A percentile compares a stretch with the other conserved stretches of the same genome.
Conservation (phyloP, 805 yeast species). For the Saturnispora dispora region DNA sequence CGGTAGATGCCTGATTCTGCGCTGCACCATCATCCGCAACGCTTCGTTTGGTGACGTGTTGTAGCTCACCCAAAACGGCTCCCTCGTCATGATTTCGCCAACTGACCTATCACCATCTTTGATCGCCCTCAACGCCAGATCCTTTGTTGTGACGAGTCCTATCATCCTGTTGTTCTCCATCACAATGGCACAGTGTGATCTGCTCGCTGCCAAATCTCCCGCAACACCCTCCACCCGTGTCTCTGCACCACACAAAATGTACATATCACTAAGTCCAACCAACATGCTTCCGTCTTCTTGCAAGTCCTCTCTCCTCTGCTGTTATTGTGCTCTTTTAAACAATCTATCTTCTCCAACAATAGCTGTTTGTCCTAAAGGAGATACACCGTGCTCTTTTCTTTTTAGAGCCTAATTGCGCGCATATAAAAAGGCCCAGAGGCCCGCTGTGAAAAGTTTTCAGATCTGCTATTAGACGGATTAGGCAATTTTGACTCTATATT, state of each 20-base stretch:
- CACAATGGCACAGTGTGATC: conserved; percentile 35
- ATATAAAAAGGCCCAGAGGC: neutral
- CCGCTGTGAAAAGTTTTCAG: neutral
- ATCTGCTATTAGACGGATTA: neutral
- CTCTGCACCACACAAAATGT: conserved; percentile 29
- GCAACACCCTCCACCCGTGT: conserved; percentile 29
- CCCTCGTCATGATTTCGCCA: conserved; percentile 31
- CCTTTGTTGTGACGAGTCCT: conserved; percentile 37
- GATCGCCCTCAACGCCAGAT: conserved; percentile 36
- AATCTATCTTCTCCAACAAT: neutral
- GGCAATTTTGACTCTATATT: neutral
- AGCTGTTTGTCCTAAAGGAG: conserved; percentile 10
- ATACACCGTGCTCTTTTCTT: neutral
- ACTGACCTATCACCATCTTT: conserved; percentile 22
- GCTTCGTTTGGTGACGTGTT: conserved; percentile 35
- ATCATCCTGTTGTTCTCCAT: conserved; percentile 21
- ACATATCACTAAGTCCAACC: conserved; percentile 28
- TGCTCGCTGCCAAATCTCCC: conserved; percentile 29
- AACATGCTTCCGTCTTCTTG: conserved; percentile 2
- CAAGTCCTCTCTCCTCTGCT: too few species aligned
- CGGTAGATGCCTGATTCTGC: conserved; percentile 36
- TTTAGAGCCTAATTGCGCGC: neutral
- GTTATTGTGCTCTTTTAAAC: neutral
- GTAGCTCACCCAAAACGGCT: conserved; percentile 29
- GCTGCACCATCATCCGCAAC: conserved; percentile 32